Evolutionary conservation across 2,329 filamentous ascomycete genomes (phyloP), one percentile per base, ranked within the genome.

Genomic region (Aureobasidium namibiae): DNA sequence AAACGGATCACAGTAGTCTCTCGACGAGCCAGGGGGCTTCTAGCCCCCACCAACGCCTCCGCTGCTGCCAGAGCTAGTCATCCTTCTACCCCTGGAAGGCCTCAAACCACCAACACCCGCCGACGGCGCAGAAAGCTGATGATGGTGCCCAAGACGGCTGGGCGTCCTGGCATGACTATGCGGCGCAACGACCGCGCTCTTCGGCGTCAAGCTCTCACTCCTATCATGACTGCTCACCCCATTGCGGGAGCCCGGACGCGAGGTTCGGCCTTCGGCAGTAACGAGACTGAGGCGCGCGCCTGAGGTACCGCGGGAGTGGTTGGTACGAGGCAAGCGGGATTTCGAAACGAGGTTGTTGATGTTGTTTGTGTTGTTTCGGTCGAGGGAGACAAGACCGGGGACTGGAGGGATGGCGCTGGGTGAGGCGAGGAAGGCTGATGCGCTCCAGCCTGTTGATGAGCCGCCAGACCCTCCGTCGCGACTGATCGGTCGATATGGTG

Each of bases 401-500:
- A 45, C 48, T 16, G 39, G 45, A 26, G 57, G 57, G 1, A 38
- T 45, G 1, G 29, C 45, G 21, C 33, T 36, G 13, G 57, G 46
- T 16, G 57, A 59, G 13, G 31, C 45, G 9, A 56, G 29, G 14
- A 44, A 54, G 26, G 52, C 53, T 6, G 52, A 57, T 44, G 50
- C 42, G 18, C 34, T 39, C 59, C 58, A 52, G 14, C 50, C 52
- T 44, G 52, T 21, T 14, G 52, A 46, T 31, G 57, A 52, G 7
- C 59, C 59, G 36, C 59, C 52, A 26, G 59, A 61, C 9, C 53
- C 53, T 45, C 62, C 61, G 49, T 67, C 68, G 14, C 67, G 64
- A 44, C 64, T 68, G 4, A 63, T 61, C 8, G 68, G 68, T 13
- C 68, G 60, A 60, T 67, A 69, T 3, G 66, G 66, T 33, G 63